phyloP scores from a whole-genome alignment of 2,329 filamentous ascomycete genomes.

The Dothideomycetes sp. region DNA sequence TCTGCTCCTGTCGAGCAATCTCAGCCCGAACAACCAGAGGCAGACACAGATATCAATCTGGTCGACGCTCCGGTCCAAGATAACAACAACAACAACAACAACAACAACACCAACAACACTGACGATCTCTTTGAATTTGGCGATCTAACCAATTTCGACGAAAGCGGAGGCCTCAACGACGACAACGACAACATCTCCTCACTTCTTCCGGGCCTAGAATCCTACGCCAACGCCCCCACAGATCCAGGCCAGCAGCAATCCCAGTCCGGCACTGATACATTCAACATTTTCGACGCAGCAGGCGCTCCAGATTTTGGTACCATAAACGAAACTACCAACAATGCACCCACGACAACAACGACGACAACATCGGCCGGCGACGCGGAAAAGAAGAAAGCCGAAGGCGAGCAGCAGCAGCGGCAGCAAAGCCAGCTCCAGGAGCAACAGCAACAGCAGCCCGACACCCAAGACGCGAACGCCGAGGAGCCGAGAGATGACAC shows the following conservation, averaged over 20 bases:
- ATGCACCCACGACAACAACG: no score
- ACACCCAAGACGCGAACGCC: no score
- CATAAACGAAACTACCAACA: neutral
- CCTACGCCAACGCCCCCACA: slow-evolving; percentile 25
- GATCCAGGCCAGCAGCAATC: neutral
- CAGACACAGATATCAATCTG: neutral
- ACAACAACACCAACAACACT: slow-evolving; percentile 2
- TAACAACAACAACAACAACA: neutral
- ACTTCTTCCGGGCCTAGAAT: slow-evolving; percentile 29
- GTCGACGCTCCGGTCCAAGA: neutral
- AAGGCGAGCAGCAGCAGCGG: neutral
- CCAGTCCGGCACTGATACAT: neutral
- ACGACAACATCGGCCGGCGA: neutral
- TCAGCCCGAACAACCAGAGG: neutral
- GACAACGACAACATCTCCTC: slow-evolving; percentile 23
- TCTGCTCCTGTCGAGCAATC: no score
- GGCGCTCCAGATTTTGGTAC: slow-evolving; percentile 4
- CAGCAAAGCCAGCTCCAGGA: neutral
- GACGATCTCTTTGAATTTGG: slow-evolving; percentile 9
- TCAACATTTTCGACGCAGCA: slow-evolving; percentile 8
- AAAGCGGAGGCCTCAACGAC: slow-evolving; percentile 6
- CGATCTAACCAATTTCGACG: slow-evolving; percentile 14
- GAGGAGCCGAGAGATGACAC: slow-evolving; percentile 10
- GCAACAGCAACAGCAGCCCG: slow-evolving; percentile 11
- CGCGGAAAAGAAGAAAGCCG: neutral